These are phyloP conservation scores for Elongisporangium senticosum DNA, from an alignment of 352 stramenopile genomes.

Conservation along the genomic window DNA sequence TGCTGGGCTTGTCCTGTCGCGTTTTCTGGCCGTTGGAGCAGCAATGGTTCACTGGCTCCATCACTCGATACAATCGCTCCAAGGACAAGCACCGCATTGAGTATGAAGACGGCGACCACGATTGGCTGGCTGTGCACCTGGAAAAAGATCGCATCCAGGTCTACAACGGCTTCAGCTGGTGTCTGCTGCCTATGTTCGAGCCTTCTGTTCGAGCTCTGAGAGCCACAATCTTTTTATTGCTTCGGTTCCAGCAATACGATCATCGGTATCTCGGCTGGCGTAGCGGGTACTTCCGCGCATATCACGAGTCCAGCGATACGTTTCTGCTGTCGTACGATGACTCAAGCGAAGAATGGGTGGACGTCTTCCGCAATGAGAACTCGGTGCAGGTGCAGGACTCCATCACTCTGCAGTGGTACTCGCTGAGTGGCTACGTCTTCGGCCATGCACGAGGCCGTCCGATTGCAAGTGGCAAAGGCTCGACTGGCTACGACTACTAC, in stretches of 20 bases:
- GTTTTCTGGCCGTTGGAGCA: slow-evolving; percentile 75
- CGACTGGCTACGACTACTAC: slow-evolving; percentile 15
- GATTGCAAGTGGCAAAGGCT: slow-evolving; percentile 15
- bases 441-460: slow-evolving; percentile 36
- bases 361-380: slow-evolving; percentile 54
- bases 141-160: slow-evolving; percentile 52
- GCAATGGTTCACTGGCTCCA: slow-evolving; percentile 59
- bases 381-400: slow-evolving; percentile 59
- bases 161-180: slow-evolving; percentile 68
- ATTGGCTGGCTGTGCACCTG: slow-evolving; percentile 48
- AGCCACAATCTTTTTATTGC: slow-evolving; percentile 41
- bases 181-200: slow-evolving; percentile 63
- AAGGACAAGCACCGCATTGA: slow-evolving; percentile 66
- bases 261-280: slow-evolving; percentile 40
- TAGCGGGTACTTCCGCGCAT: slow-evolving; percentile 37
- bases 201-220: slow-evolving; percentile 40
- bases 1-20: slow-evolving; percentile 57
- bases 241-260: slow-evolving; percentile 54
- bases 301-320: slow-evolving; percentile 41
- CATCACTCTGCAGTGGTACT: slow-evolving; percentile 51
- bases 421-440: slow-evolving; percentile 69
- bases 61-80: slow-evolving; percentile 47
- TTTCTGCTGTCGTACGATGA: slow-evolving; percentile 56
- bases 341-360: slow-evolving; percentile 39
- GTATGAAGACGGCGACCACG: slow-evolving; percentile 75